phyloP scores from a whole-genome alignment of 805 yeast genomes.

The Saccharomycopsis guyanensis region DNA sequence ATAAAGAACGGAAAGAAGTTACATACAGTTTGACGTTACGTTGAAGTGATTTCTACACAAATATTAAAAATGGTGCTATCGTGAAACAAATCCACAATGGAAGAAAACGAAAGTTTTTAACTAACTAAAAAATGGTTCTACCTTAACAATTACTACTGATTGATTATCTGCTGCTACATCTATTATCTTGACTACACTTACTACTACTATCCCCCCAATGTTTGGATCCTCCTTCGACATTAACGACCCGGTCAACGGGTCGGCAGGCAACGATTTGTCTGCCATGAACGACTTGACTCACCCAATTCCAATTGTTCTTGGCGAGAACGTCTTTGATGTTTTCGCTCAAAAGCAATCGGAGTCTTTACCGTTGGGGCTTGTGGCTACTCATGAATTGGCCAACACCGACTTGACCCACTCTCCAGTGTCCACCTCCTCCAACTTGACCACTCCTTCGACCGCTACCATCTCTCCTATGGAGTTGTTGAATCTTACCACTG shows the following conservation, averaged over 20 bases:
- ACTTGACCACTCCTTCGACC: slow-evolving; percentile 25
- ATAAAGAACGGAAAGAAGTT: not conserved
- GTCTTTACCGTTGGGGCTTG: slow-evolving; percentile 26
- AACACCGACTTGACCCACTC: slow-evolving; percentile 23
- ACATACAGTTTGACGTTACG: not conserved
- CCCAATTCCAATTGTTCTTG: slow-evolving; percentile 18
- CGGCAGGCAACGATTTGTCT: slow-evolving; percentile 1
- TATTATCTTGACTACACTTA: not conserved
- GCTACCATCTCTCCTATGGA: slow-evolving; percentile 41
- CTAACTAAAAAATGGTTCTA: slow-evolving; percentile 1
- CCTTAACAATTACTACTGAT: not conserved
- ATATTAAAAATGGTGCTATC: slow-evolving; percentile 3
- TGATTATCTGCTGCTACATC: not conserved
- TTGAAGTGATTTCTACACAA: not conserved
- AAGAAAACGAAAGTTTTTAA: slow-evolving; percentile 2
- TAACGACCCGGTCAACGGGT: slow-evolving; percentile 9
- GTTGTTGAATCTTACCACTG: slow-evolving; percentile 44
- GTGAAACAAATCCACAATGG: not conserved
- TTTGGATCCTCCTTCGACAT: slow-evolving; percentile 14
- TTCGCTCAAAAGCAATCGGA: slow-evolving; percentile 13
- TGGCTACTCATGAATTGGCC: slow-evolving; percentile 22
- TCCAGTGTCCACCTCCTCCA: slow-evolving; percentile 22
- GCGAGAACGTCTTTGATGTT: slow-evolving; percentile 20
- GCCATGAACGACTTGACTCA: slow-evolving; percentile 5
- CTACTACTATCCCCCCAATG: slow-evolving; percentile 6